phyloP scores from a whole-genome alignment of 164 flowering plant species.

The Cinnamomum chago region DNA sequence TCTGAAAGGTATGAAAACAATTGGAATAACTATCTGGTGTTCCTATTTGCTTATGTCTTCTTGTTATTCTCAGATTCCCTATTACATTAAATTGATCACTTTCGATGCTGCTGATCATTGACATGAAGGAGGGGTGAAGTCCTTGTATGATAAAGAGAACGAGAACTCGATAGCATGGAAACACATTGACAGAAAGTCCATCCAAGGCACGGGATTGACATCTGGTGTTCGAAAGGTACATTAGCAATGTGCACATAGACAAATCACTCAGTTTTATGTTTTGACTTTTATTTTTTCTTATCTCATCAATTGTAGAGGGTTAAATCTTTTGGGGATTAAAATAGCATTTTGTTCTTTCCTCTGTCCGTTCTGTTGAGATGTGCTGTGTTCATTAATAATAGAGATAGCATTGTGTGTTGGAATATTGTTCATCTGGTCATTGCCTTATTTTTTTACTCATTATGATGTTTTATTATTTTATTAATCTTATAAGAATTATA shows the following conservation, averaged over 20 bases:
- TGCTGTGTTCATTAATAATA: too few relatives aligned
- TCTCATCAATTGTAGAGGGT: not conserved
- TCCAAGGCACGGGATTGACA: constrained; percentile 79
- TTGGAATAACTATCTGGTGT: not conserved
- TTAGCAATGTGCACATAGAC: not conserved
- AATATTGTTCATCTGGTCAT: not conserved
- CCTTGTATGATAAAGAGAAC: constrained; percentile 24
- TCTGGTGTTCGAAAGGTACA: constrained; percentile 92
- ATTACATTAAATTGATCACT: not conserved
- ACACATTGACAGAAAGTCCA: constrained; percentile 45
- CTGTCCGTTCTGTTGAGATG: too few relatives aligned
- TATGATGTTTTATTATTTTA: not conserved
- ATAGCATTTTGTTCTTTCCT: not conserved
- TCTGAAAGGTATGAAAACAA: constrained; percentile 45
- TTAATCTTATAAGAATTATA: not conserved
- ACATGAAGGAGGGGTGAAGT: constrained; percentile 42
- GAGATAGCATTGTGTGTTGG: too few relatives aligned
- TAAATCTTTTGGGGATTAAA: too few relatives aligned
- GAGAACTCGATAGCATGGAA: constrained; percentile 42
- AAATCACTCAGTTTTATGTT: not conserved
- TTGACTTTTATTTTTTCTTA: not conserved
- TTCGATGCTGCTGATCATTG: constrained; percentile 10
- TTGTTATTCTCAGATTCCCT: not conserved
- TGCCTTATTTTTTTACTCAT: not conserved
- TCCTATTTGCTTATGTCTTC: not conserved